Conservation (phyloP, 75 land plant species). For the Azolla pinnata region DNA sequence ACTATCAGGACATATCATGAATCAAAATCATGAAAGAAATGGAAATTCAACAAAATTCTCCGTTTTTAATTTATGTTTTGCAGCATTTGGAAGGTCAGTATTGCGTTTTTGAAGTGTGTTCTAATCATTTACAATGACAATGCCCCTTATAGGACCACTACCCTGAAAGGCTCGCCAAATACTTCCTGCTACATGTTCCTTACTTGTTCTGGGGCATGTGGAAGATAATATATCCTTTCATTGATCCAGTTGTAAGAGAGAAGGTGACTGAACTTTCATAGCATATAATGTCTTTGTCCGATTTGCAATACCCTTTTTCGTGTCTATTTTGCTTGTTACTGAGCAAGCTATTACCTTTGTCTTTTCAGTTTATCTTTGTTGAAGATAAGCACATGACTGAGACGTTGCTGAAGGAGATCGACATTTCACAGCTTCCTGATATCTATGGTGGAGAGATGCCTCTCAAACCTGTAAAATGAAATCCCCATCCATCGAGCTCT, state of each 20-base stretch:
- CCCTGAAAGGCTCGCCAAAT: constrained; percentile 25
- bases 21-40: too few species aligned
- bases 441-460: constrained; percentile 63
- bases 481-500: too few species aligned
- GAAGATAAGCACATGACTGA: constrained; percentile 39
- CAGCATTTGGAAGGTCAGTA: not conserved
- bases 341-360: too few species aligned
- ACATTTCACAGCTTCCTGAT: constrained; percentile 61
- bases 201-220: constrained; percentile 25
- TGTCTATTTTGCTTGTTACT: too few species aligned
- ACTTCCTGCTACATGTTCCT: constrained; percentile 23
- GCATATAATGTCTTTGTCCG: not conserved
- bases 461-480: too few species aligned
- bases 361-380: constrained; percentile 68
- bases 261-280: constrained; percentile 28
- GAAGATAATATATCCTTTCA: constrained; percentile 22
- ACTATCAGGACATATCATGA: too few species aligned
- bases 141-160: constrained; percentile 29
- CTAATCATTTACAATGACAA: too few species aligned
- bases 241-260: constrained; percentile 19
- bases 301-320: too few species aligned
- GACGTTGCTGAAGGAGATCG: constrained; percentile 58
- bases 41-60: not conserved
- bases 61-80: not conserved
- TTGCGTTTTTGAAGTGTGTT: too few species aligned